These are phyloP conservation scores for Macrocybe gigantea DNA, from an alignment of 768 basidiomycete genomes.

Conservation along the genomic window DNA sequence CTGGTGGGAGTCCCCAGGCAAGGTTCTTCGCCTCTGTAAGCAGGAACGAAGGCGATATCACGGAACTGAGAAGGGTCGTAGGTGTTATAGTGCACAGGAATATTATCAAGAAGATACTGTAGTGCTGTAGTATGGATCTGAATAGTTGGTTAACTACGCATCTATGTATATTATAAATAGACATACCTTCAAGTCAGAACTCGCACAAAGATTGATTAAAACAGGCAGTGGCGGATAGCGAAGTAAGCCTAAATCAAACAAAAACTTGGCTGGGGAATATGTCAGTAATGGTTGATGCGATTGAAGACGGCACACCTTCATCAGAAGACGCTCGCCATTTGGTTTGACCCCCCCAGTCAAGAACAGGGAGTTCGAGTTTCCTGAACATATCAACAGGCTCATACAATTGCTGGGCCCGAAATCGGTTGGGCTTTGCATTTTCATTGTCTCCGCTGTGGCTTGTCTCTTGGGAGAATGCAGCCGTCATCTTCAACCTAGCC, in stretches of 20 bases:
- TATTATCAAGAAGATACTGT: slow-evolving; percentile 78
- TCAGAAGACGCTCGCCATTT: slow-evolving; percentile 84
- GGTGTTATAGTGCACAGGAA: slow-evolving; percentile 49
- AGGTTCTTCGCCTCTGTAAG: slow-evolving; percentile 44
- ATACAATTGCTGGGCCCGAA: slow-evolving; percentile 71
- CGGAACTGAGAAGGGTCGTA: slow-evolving; percentile 53
- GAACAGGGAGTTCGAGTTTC: slow-evolving; percentile 67
- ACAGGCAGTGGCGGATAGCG: slow-evolving; percentile 62
- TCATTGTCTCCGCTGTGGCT: slow-evolving; percentile 12
- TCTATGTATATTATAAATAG: background rate
- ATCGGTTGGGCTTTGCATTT: slow-evolving; percentile 36
- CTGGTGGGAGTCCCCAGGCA: slow-evolving; percentile 61
- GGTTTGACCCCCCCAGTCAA: slow-evolving; percentile 77
- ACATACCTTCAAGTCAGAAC: slow-evolving; percentile 34
- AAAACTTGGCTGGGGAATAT: slow-evolving; percentile 59
- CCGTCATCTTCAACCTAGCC: slow-evolving; percentile 55
- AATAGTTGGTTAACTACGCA: background rate
- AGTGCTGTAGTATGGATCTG: slow-evolving; percentile 56
- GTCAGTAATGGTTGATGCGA: slow-evolving; percentile 1
- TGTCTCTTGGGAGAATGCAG: slow-evolving; percentile 67
- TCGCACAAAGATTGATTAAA: slow-evolving; percentile 66
- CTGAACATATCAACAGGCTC: slow-evolving; percentile 76
- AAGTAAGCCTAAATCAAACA: slow-evolving; percentile 65
- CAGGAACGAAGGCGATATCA: slow-evolving; percentile 74
- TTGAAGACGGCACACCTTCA: slow-evolving; percentile 56